Evolutionary conservation across 495 filamentous ascomycete species (phyloP).

Genomic region (Aspergillus panamensis): DNA sequence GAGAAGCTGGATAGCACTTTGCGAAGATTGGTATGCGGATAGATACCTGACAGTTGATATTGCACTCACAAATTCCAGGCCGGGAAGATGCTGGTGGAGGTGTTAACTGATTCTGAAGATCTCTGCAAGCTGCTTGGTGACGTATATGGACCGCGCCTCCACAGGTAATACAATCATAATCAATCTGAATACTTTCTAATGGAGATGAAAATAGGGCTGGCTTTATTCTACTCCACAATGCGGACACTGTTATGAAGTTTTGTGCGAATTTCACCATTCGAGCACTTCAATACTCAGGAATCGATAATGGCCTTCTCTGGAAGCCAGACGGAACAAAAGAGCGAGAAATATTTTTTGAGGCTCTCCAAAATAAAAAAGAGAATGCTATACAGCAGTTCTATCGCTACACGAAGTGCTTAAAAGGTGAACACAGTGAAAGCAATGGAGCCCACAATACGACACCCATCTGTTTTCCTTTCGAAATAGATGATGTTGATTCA

Average conservation of each 20-base stretch:
- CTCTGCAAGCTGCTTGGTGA: neutral
- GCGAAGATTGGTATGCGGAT: conserved; percentile 18
- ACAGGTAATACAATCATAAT: conserved; percentile 7
- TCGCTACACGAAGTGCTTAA: neutral
- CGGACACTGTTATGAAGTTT: conserved; percentile 2
- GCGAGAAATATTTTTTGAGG: conserved; percentile 5
- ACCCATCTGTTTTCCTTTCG: conserved; percentile 3
- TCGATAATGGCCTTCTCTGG: neutral
- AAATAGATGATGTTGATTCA: neutral
- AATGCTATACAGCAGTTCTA: conserved; percentile 1
- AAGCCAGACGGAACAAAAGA: conserved; percentile 3
- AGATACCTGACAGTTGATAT: no score
- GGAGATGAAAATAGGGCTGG: neutral
- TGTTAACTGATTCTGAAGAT: conserved; percentile 4
- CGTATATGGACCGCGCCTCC: neutral
- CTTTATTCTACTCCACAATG: neutral
- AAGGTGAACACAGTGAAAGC: neutral
- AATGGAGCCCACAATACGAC: neutral
- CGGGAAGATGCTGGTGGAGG: conserved; percentile 20
- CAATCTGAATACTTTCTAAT: neutral
- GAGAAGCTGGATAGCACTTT: neutral
- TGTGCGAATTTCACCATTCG: neutral
- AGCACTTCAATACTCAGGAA: neutral
- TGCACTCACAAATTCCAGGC: conserved; percentile 14
- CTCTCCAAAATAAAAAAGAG: neutral